Conservation (phyloP, 345 rosid genomes). For the Populus pruinosa region DNA sequence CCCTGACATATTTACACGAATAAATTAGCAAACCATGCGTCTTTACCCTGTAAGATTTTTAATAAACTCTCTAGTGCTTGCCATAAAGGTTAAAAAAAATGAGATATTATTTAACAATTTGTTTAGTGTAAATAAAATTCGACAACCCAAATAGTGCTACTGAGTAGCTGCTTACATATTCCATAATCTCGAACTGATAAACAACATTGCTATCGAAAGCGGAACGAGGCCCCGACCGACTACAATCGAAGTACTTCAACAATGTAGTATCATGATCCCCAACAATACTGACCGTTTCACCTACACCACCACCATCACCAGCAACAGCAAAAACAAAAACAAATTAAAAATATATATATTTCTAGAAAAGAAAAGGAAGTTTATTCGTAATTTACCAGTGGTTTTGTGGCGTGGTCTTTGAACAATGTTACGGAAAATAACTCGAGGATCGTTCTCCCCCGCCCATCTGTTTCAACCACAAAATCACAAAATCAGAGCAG, state of each 20-base stretch:
- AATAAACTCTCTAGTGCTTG: background rate
- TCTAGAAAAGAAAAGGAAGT: background rate
- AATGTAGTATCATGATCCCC: conserved; percentile 77
- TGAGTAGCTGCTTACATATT: conserved; percentile 54
- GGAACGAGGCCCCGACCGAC: conserved; percentile 87
- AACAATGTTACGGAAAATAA: conserved; percentile 90
- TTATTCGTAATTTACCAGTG: conserved; percentile 45
- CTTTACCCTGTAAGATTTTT: background rate
- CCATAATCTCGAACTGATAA: conserved; percentile 93
- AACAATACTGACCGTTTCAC: conserved; percentile 85
- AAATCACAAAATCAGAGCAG: background rate
- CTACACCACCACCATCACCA: conserved; percentile 29
- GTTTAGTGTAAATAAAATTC: background rate
- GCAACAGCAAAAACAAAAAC: conserved; percentile 3
- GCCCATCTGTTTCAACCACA: conserved; percentile 67
- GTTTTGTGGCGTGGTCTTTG: conserved; percentile 96
- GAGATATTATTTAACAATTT: background rate
- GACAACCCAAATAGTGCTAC: background rate
- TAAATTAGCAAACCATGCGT: background rate
- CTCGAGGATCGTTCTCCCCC: conserved; percentile 88
- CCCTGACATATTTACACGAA: background rate
- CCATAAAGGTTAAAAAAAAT: too few species aligned
- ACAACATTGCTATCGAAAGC: conserved; percentile 92
- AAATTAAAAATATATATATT: background rate
- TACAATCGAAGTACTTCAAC: conserved; percentile 88